Conservation (phyloP, 2,329 filamentous ascomycete species). For the Cephalotrichum gorgonifer region DNA sequence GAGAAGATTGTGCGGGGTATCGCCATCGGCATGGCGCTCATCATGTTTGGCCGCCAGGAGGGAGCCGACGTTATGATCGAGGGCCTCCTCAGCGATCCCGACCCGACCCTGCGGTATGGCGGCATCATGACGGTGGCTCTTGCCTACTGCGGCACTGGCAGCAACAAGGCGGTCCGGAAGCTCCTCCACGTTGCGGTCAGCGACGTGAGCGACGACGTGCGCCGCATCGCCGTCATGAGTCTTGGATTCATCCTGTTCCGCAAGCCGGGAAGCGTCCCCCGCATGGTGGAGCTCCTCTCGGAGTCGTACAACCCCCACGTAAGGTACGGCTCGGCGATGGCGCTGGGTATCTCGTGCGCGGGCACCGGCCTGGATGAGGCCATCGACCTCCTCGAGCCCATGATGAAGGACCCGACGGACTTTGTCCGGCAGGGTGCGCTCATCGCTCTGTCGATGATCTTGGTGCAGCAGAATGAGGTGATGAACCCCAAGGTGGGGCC, state of each 20-base stretch:
- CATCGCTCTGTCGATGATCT: conserved; percentile 92
- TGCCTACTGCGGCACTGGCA: conserved; percentile 93
- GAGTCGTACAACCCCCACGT: conserved; percentile 99
- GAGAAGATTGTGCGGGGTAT: conserved; percentile 97
- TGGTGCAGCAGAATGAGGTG: conserved; percentile 97
- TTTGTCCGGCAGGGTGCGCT: conserved; percentile 95
- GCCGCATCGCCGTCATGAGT: conserved; percentile 92
- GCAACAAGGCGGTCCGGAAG: conserved; percentile 97
- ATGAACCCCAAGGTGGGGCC: conserved; percentile 95
- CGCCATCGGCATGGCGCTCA: conserved; percentile 91
- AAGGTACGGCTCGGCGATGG: conserved; percentile 95
- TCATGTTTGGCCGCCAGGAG: conserved; percentile 96
- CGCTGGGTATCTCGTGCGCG: conserved; percentile 93
- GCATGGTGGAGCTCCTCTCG: conserved; percentile 96
- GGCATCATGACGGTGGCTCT: conserved; percentile 98
- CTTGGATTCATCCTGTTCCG: conserved; percentile 97
- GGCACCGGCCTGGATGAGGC: conserved; percentile 94
- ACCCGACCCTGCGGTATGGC: conserved; percentile 88
- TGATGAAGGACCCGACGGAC: conserved; percentile 98
- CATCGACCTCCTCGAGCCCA: conserved; percentile 91
- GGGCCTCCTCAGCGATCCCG: conserved; percentile 82
- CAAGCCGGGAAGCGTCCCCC: conserved; percentile 91
- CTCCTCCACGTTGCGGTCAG: conserved; percentile 93
- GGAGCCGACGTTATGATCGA: conserved; percentile 91
- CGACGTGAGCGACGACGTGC: conserved; percentile 95